Evolutionary conservation across 2,329 filamentous ascomycete species (phyloP).

Genomic region (Colletotrichum sp.): DNA sequence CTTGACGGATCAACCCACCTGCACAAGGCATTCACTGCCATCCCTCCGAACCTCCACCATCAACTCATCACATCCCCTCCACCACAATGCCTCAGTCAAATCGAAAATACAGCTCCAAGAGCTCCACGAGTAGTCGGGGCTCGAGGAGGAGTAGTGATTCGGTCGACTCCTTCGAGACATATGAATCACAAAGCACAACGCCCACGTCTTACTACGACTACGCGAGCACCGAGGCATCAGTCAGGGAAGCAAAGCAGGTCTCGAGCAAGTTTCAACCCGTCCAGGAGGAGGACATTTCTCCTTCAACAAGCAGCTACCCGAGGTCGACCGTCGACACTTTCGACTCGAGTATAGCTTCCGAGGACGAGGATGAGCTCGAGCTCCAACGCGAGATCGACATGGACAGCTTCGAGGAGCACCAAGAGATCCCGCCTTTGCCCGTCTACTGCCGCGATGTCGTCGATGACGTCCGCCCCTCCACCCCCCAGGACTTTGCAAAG

Average conservation of each 20-base stretch:
- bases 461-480: constrained; percentile 75
- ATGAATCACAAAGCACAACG: constrained; percentile 51
- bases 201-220: constrained; percentile 50
- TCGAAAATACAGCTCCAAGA: constrained; percentile 39
- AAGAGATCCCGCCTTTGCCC: constrained; percentile 57
- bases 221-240: constrained; percentile 43
- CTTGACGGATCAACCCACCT: background rate
- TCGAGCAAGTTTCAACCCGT: constrained; percentile 24
- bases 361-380: constrained; percentile 60
- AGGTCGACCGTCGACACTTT: constrained; percentile 79
- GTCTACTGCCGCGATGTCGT: constrained; percentile 66
- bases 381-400: constrained; percentile 38
- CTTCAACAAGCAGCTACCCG: constrained; percentile 47
- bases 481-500: constrained; percentile 79
- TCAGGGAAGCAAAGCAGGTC: constrained; percentile 29
- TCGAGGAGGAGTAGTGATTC: constrained; percentile 50
- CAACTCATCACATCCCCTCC: background rate
- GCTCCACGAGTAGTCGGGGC: constrained; percentile 41
- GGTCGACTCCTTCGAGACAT: constrained; percentile 44
- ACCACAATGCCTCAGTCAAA: constrained; percentile 36
- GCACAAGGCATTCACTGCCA: background rate
- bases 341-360: constrained; percentile 72
- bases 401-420: constrained; percentile 31
- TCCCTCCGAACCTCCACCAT: background rate
- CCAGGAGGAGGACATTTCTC: constrained; percentile 39